Percentiles rank a stretch among this genome's conserved stretches.
Conservation (phyloP, 2,329 filamentous ascomycete genomes). For the Aspergillus ochraceus region DNA sequence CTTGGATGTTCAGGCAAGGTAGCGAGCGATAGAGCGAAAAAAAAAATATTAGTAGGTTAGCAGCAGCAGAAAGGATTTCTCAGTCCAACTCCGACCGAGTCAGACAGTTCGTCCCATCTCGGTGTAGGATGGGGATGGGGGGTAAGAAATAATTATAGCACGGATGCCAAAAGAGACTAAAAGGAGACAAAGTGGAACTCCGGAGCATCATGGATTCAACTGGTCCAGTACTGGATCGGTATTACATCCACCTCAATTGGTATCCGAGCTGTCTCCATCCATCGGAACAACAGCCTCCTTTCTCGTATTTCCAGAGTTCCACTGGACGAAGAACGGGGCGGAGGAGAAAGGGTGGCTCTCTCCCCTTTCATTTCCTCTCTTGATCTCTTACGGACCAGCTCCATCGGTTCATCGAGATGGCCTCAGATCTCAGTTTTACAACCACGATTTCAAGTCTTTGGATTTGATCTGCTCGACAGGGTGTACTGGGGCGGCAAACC, state of each 20-base stretch:
- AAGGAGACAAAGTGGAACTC: constrained; percentile 12
- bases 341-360: not conserved
- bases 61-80: constrained; percentile 3
- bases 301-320: not conserved
- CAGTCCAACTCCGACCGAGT: constrained; percentile 11
- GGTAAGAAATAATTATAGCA: constrained; percentile 17
- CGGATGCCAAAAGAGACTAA: constrained; percentile 9
- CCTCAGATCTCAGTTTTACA: not conserved
- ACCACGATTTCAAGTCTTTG: too few species aligned
- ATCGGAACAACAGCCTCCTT: not conserved
- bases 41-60: not conserved
- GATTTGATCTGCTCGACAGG: too few species aligned
- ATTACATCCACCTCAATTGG: not conserved
- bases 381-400: too few species aligned
- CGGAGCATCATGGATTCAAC: not conserved
- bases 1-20: not conserved
- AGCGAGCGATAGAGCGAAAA: not conserved
- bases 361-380: not conserved
- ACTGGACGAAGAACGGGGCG: not conserved
- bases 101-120: constrained; percentile 14
- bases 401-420: not conserved
- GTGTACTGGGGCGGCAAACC: too few species aligned
- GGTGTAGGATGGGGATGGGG: constrained; percentile 9
- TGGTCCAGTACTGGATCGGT: not conserved
- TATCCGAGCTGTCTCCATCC: not conserved